Base-by-base conservation (phyloP, 495 filamentous ascomycete species). In the Friedmanniomyces endolithicus region DNA sequence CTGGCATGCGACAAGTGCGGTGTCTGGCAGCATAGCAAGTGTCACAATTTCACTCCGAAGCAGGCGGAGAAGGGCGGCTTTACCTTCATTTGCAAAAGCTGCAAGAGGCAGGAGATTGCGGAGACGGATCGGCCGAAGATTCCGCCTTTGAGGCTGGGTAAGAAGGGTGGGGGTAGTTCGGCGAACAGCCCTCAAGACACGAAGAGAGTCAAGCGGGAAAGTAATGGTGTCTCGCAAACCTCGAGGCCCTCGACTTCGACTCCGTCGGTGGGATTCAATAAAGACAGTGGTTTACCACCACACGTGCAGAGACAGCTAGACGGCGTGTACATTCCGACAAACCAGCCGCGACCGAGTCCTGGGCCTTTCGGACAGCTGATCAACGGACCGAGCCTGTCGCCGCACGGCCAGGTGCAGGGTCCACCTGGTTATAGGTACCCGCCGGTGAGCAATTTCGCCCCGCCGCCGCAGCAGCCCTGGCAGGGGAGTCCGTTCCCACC, bases 1-100 rank as follows among this genome's bases (percentile, higher is more conserved):
- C 80, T 98, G 55, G 84, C 89, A n/a, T 98, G 92, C 66, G 92
- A 97, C 63, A 83, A 76, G 47, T 98, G 92, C 74, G 92, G 85
- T 65, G 82, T 94, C 19, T 98, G 92, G 92, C 90, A 96, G 65
- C 92, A 96, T 63, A 90, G 86, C 72, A 84, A 82, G 47, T 98
- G 92, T 63, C 79, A 95, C 48, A 85, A 82, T 29, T 86, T 97
- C 54, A 75, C 75, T 11, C 76, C 87, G 55, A 73, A 75, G 44
- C 84, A 87, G 53, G 90, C 87, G 6, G 88, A 95, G 50, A 74
- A 81, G 44, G 86, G 90, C 12, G 85, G 94, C 60, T 96, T 95
- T 65, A 82, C 87, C 52, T 95, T 95, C 66, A 72, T 95, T 49
- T 98, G 92, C 70, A 73, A 73, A 22, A 78, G 81, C 47, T 98